phyloP scores from a whole-genome alignment of 352 stramenopile species.

The Phytophthora parvispora region DNA sequence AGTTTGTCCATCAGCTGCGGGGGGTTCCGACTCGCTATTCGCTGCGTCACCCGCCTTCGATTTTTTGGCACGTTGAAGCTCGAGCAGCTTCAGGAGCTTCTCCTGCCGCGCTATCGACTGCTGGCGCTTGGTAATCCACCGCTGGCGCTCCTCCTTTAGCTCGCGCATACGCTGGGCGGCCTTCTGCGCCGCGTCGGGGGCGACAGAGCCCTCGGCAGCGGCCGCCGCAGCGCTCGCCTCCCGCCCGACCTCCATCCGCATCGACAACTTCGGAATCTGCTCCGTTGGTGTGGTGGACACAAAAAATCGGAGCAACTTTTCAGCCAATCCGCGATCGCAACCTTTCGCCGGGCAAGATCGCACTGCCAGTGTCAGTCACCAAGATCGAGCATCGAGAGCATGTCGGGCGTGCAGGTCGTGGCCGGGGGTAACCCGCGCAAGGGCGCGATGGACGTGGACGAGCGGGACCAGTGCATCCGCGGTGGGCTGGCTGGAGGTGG shows the following conservation, averaged over 20 bases:
- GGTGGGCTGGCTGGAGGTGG: constrained; percentile 32
- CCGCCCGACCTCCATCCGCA: constrained; percentile 11
- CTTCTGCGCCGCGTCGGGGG: constrained; percentile 8
- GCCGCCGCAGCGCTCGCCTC: constrained; percentile 13
- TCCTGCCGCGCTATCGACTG: constrained; percentile 35
- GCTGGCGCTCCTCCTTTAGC: constrained; percentile 16
- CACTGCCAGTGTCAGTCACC: neutral
- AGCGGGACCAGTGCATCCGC: constrained; percentile 85
- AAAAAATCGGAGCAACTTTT: constrained; percentile 4
- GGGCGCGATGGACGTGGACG: constrained; percentile 84
- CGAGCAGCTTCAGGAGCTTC: constrained; percentile 38
- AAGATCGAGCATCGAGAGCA: constrained; percentile 31
- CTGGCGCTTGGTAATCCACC: constrained; percentile 38
- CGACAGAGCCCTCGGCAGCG: constrained; percentile 5
- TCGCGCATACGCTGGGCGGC: constrained; percentile 26
- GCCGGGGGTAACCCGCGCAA: constrained; percentile 75
- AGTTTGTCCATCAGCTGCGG: neutral
- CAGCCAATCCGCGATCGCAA: constrained; percentile 36
- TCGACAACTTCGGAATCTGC: constrained; percentile 2
- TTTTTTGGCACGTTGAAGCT: constrained; percentile 23
- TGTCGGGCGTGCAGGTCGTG: constrained; percentile 84
- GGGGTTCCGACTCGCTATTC: constrained; percentile 1
- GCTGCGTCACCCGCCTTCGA: constrained; percentile 10
- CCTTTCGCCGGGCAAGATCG: constrained; percentile 38
- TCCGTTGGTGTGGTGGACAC: constrained; percentile 10